Evolutionary conservation across 106 monocot genomes (phyloP).

Genomic region (Acorus calamus): DNA sequence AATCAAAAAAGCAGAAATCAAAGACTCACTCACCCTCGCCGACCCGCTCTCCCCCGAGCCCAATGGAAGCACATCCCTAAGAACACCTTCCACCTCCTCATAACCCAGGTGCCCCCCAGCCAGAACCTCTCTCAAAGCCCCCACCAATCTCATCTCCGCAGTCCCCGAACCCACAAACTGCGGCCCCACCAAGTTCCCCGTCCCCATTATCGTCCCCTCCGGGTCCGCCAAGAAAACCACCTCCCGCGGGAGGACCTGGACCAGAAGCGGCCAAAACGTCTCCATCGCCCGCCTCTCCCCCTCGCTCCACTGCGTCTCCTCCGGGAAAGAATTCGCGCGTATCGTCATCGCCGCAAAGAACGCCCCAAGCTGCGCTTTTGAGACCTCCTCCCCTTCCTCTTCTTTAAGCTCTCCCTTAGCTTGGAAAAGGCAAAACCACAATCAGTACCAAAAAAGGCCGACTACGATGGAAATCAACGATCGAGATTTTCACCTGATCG

Average conservation of each 20-base stretch:
- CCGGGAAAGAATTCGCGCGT: conserved; percentile 87
- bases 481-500: conserved; percentile 52
- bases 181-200: conserved; percentile 42
- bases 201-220: conserved; percentile 81
- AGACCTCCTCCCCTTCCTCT: conserved; percentile 35
- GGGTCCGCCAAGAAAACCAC: conserved; percentile 93
- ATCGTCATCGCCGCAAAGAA: conserved; percentile 98
- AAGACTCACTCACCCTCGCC: conserved; percentile 41
- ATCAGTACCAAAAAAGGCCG: neutral
- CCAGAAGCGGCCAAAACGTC: conserved; percentile 62
- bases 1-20: conserved; percentile 88
- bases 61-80: conserved; percentile 69
- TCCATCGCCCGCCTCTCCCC: conserved; percentile 72
- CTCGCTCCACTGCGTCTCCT: conserved; percentile 84
- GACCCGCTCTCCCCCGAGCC: conserved; percentile 17
- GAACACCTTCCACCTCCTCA: conserved; percentile 83
- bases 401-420: conserved; percentile 90
- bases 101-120: conserved; percentile 94
- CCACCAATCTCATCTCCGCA: conserved; percentile 85
- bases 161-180: conserved; percentile 45
- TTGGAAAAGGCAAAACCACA: conserved; percentile 12
- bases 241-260: conserved; percentile 67
- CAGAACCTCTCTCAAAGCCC: conserved; percentile 87
- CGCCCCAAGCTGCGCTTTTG: conserved; percentile 83
- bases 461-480: neutral